These are phyloP conservation scores for Lactarius pseudohatsudake DNA, from an alignment of 768 basidiomycete genomes.

Conservation along the genomic window DNA sequence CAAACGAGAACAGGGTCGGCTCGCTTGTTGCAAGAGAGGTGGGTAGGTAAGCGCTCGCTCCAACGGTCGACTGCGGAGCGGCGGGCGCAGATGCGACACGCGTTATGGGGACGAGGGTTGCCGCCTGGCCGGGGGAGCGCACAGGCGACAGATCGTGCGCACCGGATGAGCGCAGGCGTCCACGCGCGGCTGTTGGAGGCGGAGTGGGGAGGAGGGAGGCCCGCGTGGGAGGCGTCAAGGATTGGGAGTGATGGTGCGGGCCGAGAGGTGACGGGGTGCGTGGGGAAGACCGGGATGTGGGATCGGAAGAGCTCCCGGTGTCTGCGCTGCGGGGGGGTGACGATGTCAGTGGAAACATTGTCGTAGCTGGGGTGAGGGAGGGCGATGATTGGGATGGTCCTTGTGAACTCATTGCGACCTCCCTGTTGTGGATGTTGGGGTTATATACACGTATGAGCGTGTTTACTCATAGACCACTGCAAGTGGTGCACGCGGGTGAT, in stretches of 20 bases:
- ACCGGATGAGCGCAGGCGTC: conserved; percentile 4
- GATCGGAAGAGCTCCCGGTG: background rate
- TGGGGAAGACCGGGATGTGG: background rate
- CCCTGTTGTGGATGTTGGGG: background rate
- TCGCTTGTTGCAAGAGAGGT: background rate
- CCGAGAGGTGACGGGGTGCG: conserved; percentile 21
- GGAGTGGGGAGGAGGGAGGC: conserved; percentile 12
- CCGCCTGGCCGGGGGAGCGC: background rate
- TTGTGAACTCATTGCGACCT: conserved; percentile 1
- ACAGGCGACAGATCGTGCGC: conserved; percentile 9
- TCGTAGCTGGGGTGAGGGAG: background rate
- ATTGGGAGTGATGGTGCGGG: conserved; percentile 10
- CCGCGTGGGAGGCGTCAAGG: conserved; percentile 7
- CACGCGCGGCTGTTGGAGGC: background rate
- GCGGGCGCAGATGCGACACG: conserved; percentile 22
- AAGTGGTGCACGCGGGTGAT: no score
- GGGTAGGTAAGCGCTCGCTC: conserved; percentile 20
- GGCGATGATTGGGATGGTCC: background rate
- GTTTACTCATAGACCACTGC: background rate
- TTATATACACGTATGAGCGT: background rate
- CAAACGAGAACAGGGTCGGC: conserved; percentile 9
- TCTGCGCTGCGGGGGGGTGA: background rate
- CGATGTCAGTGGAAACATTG: background rate
- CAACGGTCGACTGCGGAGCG: background rate
- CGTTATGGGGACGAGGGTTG: conserved; percentile 10